Evolutionary conservation across 768 basidiomycete species (phyloP).

Genomic region (Mycena latifolia): DNA sequence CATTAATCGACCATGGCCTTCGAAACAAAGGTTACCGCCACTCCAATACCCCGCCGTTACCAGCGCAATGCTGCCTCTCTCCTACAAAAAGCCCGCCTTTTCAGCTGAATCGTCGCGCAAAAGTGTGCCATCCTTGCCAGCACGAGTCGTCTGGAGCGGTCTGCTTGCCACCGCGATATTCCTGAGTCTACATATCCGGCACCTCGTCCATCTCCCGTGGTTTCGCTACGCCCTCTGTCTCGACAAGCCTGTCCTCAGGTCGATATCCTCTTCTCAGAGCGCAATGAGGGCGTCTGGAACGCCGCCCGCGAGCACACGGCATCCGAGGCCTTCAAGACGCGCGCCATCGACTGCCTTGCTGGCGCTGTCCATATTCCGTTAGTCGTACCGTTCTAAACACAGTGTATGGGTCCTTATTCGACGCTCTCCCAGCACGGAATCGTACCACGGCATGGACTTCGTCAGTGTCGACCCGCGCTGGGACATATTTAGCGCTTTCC

Average conservation of each 20-base stretch:
- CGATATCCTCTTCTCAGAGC: slow-evolving; percentile 2
- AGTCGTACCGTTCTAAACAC: slow-evolving; percentile 29
- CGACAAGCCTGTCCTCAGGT: slow-evolving; percentile 16
- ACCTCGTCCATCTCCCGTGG: background rate
- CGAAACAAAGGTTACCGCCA: too few species aligned
- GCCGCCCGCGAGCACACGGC: background rate
- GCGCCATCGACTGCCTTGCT: slow-evolving; percentile 60
- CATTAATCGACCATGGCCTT: too few species aligned
- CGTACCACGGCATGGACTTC: slow-evolving; percentile 61
- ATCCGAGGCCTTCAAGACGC: slow-evolving; percentile 47
- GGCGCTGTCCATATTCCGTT: slow-evolving; percentile 63
- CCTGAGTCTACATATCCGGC: background rate
- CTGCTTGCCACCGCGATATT: background rate
- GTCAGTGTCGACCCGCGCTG: slow-evolving; percentile 66
- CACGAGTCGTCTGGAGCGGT: background rate
- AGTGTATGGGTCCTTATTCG: background rate
- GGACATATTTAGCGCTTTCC: slow-evolving; percentile 66
- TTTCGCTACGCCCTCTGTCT: background rate
- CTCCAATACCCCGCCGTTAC: too few species aligned
- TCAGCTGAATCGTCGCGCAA: background rate
- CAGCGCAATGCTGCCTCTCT: background rate
- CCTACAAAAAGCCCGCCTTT: background rate
- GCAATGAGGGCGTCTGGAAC: slow-evolving; percentile 13
- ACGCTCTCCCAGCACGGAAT: slow-evolving; percentile 58
- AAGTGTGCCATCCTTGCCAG: background rate